Evolutionary conservation across 2,329 filamentous ascomycete genomes (phyloP), one percentile per base, ranked within the genome.

Genomic region (Setomelanomma holmii): DNA sequence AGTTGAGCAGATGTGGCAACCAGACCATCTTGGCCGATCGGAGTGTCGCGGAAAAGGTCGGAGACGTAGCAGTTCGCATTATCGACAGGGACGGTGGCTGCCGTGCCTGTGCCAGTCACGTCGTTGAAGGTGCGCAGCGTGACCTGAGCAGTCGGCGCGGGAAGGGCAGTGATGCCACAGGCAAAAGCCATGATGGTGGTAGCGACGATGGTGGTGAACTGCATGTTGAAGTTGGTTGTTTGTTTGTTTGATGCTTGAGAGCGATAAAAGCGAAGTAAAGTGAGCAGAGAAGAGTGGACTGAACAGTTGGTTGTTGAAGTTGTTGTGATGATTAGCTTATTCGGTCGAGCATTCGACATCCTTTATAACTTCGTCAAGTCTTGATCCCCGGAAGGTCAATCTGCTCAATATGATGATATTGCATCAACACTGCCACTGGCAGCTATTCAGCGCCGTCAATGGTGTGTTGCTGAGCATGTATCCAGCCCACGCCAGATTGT

Each of bases 1-100:
- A 60, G 51, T 40, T 55, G 51, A 7, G 56, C 56, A 17, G 56
- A 60, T 16, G 56, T 60, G 11, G 47, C 56, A 41, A 55, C 43
- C 21, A 51, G 35, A 20, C 51, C 51, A 23, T 21, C 40, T 24
- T 39, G 51, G 40, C 48, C 45, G 22, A 60, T 52, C 30, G 56
- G 47, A 19, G 36, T 56, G 43, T 36, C 45, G 14, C 30, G 11
- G 43, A 60, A 60, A 16, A 56, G 51, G 8, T 39, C 14, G 16
- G 40, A 8, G 4, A 60, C 27, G 40, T 20, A 34, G 50, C 40
- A 42, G 6, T 38, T 27, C 1, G 34, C 21, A 7, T 45, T 45
- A 34, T 59, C 56, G 4, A 47, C 49, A 12, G 47, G 43, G 22
- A 59, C 24, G 4, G 49, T 53, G 24, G 53, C 51, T 4, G 41